Evolutionary conservation across 2,329 filamentous ascomycete species (phyloP), one percentile per base, ranked within the genome.

Genomic region (Stachybotrys elegans): DNA sequence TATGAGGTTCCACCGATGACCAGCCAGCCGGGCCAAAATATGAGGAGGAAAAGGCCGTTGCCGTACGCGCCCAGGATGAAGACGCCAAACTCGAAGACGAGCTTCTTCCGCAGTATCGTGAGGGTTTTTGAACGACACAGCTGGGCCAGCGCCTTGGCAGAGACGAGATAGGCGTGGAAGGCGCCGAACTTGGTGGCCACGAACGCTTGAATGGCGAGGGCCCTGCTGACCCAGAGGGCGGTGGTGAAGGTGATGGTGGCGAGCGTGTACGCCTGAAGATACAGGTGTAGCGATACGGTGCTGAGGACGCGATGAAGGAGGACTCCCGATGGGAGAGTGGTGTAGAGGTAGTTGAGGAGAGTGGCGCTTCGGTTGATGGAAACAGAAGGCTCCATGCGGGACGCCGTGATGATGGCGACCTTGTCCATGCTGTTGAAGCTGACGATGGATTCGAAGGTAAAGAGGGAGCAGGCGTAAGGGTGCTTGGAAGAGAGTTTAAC

Each of bases 21-120:
- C 46, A 69, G 60, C 76, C 77, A 80, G 0, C 77, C 77, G 0
- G 77, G 77, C 77, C 76, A 81, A 51, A 81, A 75, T 49, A 79
- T 48, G 46, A 78, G 37, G 23, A 79, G 56, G 48, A 73, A 65
- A 44, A 80, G 37, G 22, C 60, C 54, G 48, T 78, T 78, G 20
- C 71, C 67, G 6, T 69, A 66, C 4, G 76, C 38, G 4, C 38
- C 75, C 19, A 81, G 66, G 29, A 79, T 62, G 40, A 73, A 65
- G 40, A 70, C 61, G 45, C 70, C 72, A 44, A 80, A 68, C 56
- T 80, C 77, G 50, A 72, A 72, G 44, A 72, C 71, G 43, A 77
- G 48, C 50, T 70, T 72, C 48, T 68, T 72, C 32, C 70, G 62
- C 31, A 76, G 39, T n/a, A 54, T 57, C 44, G 57, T 59, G 14